Percentiles rank a stretch among this genome's conserved stretches.
Conservation (phyloP, 2,329 filamentous ascomycete genomes). For the Hymenoscyphus albidus region DNA sequence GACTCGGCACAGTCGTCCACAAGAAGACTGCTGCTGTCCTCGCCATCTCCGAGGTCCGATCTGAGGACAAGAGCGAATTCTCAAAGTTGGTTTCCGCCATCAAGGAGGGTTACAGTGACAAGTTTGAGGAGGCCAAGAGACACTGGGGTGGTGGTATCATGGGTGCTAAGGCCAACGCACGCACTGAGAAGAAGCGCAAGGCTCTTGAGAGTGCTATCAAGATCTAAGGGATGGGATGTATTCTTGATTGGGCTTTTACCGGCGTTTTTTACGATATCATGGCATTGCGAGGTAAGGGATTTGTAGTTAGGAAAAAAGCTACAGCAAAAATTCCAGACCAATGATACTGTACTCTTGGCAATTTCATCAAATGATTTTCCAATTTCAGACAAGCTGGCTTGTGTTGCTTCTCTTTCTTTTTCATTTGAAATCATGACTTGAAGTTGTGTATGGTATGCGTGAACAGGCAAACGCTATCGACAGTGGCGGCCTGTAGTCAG, state of each 20-base stretch:
- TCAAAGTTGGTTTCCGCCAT: constrained; percentile 93
- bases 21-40: constrained; percentile 99
- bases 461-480: not conserved
- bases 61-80: constrained; percentile 97
- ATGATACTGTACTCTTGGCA: constrained; percentile 34
- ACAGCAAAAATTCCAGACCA: constrained; percentile 32
- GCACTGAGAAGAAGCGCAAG: constrained; percentile 69
- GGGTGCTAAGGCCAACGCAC: constrained; percentile 84
- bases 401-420: not conserved
- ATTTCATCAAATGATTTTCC: constrained; percentile 6
- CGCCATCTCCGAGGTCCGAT: constrained; percentile 92
- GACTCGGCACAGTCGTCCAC: constrained; percentile 97
- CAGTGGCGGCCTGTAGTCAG: not conserved
- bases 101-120: constrained; percentile 97
- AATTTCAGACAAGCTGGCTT: not conserved
- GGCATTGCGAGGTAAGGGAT: constrained; percentile 28
- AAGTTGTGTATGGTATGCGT: not conserved
- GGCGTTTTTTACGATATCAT: constrained; percentile 36
- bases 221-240: constrained; percentile 65
- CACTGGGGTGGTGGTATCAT: constrained; percentile 99
- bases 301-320: constrained; percentile 32
- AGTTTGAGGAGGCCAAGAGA: constrained; percentile 85
- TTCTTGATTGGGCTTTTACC: constrained; percentile 25
- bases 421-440: not conserved
- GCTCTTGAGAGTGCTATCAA: constrained; percentile 92